Conservation (phyloP, 495 filamentous ascomycete genomes). For the Talaromyces ruber region DNA sequence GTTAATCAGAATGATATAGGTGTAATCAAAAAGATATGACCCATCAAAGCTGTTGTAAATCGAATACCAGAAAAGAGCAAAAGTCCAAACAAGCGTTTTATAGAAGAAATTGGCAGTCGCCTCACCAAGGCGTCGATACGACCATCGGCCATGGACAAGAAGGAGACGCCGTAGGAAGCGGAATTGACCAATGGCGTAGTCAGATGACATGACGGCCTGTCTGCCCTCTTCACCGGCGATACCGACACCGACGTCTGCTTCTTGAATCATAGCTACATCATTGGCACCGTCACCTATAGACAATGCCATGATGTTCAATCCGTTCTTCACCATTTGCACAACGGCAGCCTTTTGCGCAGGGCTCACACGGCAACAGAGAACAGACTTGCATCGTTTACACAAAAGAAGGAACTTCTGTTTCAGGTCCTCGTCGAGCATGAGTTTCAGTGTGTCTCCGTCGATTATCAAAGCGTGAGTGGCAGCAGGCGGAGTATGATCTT, state of each 20-base stretch:
- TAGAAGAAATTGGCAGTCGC: constrained; percentile 99
- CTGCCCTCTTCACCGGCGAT: constrained; percentile 96
- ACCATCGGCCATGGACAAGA: constrained; percentile 94
- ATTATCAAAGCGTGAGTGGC: constrained; percentile 95
- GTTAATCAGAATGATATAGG: constrained; percentile 93
- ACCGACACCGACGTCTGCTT: constrained; percentile 95
- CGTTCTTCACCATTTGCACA: constrained; percentile 86
- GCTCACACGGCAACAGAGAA: constrained; percentile 96
- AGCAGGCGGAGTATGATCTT: constrained; percentile 74
- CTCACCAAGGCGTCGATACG: constrained; percentile 86
- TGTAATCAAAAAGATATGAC: constrained; percentile 94
- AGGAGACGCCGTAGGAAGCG: constrained; percentile 85
- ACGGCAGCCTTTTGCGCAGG: constrained; percentile 97
- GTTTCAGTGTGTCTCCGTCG: constrained; percentile 87
- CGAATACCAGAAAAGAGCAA: constrained; percentile 96
- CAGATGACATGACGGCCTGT: constrained; percentile 97
- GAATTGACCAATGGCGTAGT: constrained; percentile 98
- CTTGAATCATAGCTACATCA: constrained; percentile 99
- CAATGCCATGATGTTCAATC: constrained; percentile 93
- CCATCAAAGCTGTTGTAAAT: constrained; percentile 93
- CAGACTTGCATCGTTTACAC: constrained; percentile 95
- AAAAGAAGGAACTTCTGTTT: constrained; percentile 89
- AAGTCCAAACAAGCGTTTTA: constrained; percentile 99
- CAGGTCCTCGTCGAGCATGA: constrained; percentile 73
- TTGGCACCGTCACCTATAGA: constrained; percentile 97